Evolutionary conservation across 805 yeast genomes (phyloP).

Genomic region (Komagataella phaffii): DNA sequence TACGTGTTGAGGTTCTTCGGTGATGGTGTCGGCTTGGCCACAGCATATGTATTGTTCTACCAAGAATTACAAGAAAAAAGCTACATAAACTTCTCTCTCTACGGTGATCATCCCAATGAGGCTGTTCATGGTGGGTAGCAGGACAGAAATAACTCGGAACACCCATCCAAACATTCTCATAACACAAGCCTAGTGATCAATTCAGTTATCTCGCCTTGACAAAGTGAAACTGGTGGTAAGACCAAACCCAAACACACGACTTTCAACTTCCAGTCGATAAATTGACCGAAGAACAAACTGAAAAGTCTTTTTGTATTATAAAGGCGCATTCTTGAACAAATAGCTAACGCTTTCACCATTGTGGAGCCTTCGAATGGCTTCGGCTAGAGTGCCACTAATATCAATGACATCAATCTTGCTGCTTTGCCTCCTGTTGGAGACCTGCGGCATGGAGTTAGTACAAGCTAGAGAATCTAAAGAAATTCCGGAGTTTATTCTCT

Average conservation of each 20-base stretch:
- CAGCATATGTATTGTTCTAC: conserved; percentile 85
- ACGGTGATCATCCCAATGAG: not conserved
- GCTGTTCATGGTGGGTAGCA: not conserved
- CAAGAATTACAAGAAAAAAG: conserved; percentile 35
- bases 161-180: not conserved
- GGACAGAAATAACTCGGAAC: not conserved
- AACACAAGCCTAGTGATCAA: not conserved
- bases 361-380: conserved; percentile 86
- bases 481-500: conserved; percentile 47
- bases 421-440: conserved; percentile 42
- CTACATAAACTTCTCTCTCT: conserved; percentile 7
- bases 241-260: conserved; percentile 9
- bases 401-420: conserved; percentile 71
- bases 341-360: conserved; percentile 94
- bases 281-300: not conserved
- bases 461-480: conserved; percentile 67
- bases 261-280: conserved; percentile 9
- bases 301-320: not conserved
- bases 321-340: conserved; percentile 53
- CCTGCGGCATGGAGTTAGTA: conserved; percentile 87
- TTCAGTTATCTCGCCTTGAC: not conserved
- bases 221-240: conserved; percentile 1
- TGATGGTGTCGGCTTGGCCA: conserved; percentile 74
- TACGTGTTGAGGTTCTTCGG: conserved; percentile 83
- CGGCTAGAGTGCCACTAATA: conserved; percentile 79